phyloP scores from a whole-genome alignment of 345 rosid species.

The Citrus medica region DNA sequence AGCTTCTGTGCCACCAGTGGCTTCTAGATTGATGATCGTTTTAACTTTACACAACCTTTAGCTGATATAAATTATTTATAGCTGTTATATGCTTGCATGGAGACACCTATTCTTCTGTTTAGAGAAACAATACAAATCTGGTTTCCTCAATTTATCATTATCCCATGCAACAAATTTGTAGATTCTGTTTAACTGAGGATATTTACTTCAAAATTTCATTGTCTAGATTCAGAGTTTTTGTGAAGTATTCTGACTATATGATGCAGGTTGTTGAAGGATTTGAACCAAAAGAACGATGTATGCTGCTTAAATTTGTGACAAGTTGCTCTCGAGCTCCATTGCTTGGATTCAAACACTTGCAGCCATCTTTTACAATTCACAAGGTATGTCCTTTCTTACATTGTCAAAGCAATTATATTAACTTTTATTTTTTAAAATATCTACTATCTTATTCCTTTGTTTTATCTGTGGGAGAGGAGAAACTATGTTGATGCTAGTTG shows the following conservation, averaged over 20 bases:
- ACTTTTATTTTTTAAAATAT: neutral
- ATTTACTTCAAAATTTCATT: neutral
- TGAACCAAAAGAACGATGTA: constrained; percentile 80
- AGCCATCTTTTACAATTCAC: constrained; percentile 88
- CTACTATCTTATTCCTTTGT: neutral
- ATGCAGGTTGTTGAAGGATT: constrained; percentile 79
- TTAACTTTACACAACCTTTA: neutral
- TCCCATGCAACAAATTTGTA: neutral
- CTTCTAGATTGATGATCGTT: neutral
- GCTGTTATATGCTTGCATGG: neutral
- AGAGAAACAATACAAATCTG: neutral
- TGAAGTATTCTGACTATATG: constrained; percentile 13
- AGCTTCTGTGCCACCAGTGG: neutral
- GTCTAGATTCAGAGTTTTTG: neutral
- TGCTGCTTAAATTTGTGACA: constrained; percentile 96
- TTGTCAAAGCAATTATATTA: neutral
- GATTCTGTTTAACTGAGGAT: neutral
- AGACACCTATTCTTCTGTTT: neutral
- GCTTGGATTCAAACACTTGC: constrained; percentile 91
- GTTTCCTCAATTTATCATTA: neutral
- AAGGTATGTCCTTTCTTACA: constrained; percentile 46
- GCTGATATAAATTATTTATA: neutral
- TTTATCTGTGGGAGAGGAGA: neutral
- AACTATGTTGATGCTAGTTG: too few relatives aligned
- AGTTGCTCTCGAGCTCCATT: constrained; percentile 97